Evolutionary conservation across 2,329 filamentous ascomycete species (phyloP), one percentile per base, ranked within the genome.

Genomic region (Aureobasidium melanogenum): DNA sequence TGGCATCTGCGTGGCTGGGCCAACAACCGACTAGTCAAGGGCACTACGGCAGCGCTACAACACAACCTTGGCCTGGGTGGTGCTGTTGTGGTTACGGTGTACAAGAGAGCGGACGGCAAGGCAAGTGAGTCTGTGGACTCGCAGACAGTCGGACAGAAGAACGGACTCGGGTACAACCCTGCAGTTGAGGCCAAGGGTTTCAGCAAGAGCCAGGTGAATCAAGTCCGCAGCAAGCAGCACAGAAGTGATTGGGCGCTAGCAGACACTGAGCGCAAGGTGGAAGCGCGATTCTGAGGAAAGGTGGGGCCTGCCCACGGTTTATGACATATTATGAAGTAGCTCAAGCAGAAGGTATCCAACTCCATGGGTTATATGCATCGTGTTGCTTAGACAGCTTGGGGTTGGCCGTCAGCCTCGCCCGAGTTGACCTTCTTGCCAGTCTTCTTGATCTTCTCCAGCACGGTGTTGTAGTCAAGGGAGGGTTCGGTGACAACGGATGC

Each of bases 1-100:
- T 97, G 93, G 93, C 93, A 97, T 71, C 80, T 97, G 68, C 84
- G 93, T 66, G 93, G 93, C 14, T 97, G 93, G 93, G 93, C 93
- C 22, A 96, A 94, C 76, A 97, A 97, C 79, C 83, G 93, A 43
- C 77, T 85, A 17, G 82, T 88, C 1, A 77, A 83, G 22, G 80
- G 81, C 62, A 94, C 91, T 0, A 83, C 77, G 64, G 85, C 84
- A 62, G 89, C 88, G 62, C 78, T 97, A 66, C 92, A 97, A 79
- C 94, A 97, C 73, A 97, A 97, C 71, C 81, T 97, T 1, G 94
- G 93, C 0, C 80, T 97, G 5, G 93, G 93, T 15, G 94, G 94
- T 60, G 93, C 92, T 3, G 91, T 86, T 1, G 92, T 97, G 0
- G 89, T 94, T 24, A 93, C 90, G 0, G 88, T 97, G 3, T 97